Base-by-base conservation (phyloP, 495 filamentous ascomycete species). In the Aspergillus wentii region DNA sequence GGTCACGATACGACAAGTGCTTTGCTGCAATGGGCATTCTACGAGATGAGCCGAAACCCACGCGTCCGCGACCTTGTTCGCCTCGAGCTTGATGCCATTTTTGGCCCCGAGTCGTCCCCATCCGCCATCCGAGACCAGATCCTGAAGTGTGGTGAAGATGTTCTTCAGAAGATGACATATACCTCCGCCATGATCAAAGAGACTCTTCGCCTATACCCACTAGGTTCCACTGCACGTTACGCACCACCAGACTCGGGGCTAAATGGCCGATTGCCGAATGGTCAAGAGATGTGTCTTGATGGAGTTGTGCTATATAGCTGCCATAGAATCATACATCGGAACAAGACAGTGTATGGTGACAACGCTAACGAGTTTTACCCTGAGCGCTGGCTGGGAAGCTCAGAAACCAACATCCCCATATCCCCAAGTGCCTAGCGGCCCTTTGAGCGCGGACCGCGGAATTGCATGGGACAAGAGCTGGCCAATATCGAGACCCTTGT, bases 41-140 rank as follows among this genome's bases (percentile, higher is more conserved):
- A 78, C 49, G 60, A 76, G 33, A 63, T 83, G 9, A 63, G 64
- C 0, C 51, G 59, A 0, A 56, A 71, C 9, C 75, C 74, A 0
- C 40, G 43, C 1, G 64, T 52, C 2, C 51, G 71, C 8, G 13
- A 47, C 17, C 52, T 53, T 0, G 33, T 79, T 0, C 54, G 58
- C 3, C 52, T 25, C 11, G 76, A 79, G 41, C 66, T n/a, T 8
- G 66, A 79, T 37, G 33, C 50, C 2, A 30, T 56, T 19, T 61
- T 62, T 18, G 56, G 56, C 6, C 15, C 53, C 0, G 54, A 67
- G 17, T 26, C 54, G 0, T 6, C n/a, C n/a, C 28, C 52, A 8
- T 54, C 43, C 0, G 41, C 35, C 0, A 27, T 44, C 4, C 22
- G 32, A 15, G 22, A 38, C 5, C 31, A 14, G 43, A 6, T 35